Evolutionary conservation across 352 stramenopile genomes (phyloP).

Genomic region (Albugo laibachii): DNA sequence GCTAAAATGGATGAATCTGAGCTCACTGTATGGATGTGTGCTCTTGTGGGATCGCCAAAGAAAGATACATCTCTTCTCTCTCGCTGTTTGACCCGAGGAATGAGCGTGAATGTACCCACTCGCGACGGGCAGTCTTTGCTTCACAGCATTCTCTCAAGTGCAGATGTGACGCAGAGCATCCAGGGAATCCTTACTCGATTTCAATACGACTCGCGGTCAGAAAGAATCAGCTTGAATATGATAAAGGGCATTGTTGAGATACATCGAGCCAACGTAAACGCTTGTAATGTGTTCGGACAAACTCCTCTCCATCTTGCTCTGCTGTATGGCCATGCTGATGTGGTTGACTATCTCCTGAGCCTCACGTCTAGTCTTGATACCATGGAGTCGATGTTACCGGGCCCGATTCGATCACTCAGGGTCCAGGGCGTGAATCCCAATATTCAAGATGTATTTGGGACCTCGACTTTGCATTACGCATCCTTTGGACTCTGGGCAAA

Average conservation of each 20-base stretch:
- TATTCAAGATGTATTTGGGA: conserved; percentile 24
- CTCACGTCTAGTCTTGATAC: neutral
- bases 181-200: conserved; percentile 37
- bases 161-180: conserved; percentile 20
- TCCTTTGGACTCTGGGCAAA: conserved; percentile 29
- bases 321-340: conserved; percentile 27
- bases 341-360: conserved; percentile 19
- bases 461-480: conserved; percentile 43
- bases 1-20: conserved; percentile 35
- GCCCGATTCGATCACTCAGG: neutral
- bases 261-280: conserved; percentile 22
- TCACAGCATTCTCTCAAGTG: conserved; percentile 35
- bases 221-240: conserved; percentile 4
- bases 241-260: conserved; percentile 16
- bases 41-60: conserved; percentile 7
- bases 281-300: conserved; percentile 36
- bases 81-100: conserved; percentile 12
- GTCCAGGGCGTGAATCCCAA: conserved; percentile 32
- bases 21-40: conserved; percentile 34
- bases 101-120: conserved; percentile 46
- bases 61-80: conserved; percentile 4
- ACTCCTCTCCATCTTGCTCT: conserved; percentile 43
- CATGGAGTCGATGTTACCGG: neutral
- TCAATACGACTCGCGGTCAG: conserved; percentile 23
- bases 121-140: conserved; percentile 34